Base-by-base conservation (phyloP, 2,329 filamentous ascomycete species). In the Clonostachys rosea region DNA sequence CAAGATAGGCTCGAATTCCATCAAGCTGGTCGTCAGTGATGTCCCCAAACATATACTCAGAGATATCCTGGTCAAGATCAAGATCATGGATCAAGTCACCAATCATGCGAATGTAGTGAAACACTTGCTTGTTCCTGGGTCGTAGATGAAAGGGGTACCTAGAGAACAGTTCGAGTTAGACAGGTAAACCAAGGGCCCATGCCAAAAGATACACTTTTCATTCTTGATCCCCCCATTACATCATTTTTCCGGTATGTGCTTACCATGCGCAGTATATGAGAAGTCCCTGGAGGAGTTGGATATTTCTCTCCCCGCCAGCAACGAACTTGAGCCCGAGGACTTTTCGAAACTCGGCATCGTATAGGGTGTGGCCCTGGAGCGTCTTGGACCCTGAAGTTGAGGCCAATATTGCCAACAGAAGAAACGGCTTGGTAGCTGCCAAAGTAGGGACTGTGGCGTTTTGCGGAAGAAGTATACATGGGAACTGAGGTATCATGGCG, bases 201-300 rank as follows among this genome's bases (percentile, higher is more conserved):
- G 24, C 24, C 24, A 40, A 40, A 40, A 40, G 37, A 11, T 13
- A 16, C 17, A 18, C n/a, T 11, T 40, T 18, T 16, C n/a, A 11
- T n/a, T 40, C n/a, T 9, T 30, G 10, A 30, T 30, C 24, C 24
- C 24, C 4, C 24, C 24, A 30, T 30, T 30, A 5, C 9, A 30
- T 30, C 2, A 30, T 30, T 9, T 40, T 24, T 4, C 18, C 9
- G 20, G 16, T 11, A 30, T 16, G 33, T 13, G 48, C 66, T 53
- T 60, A 83, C 80, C 80, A 84, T 16, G 72, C 66, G 44, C 76
- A 72, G 50, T 83, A 83, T 6, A 83, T 69, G 24, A 83, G 61
- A 17, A 83, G 59, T 4, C 79, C 79, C 51, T 81, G 75, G 2
- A 84, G 57, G 14, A 83, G 53, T 52, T 84, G 78, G 18, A 83